Base-by-base conservation (phyloP, 768 basidiomycete genomes). In the Cyathus striatus region DNA sequence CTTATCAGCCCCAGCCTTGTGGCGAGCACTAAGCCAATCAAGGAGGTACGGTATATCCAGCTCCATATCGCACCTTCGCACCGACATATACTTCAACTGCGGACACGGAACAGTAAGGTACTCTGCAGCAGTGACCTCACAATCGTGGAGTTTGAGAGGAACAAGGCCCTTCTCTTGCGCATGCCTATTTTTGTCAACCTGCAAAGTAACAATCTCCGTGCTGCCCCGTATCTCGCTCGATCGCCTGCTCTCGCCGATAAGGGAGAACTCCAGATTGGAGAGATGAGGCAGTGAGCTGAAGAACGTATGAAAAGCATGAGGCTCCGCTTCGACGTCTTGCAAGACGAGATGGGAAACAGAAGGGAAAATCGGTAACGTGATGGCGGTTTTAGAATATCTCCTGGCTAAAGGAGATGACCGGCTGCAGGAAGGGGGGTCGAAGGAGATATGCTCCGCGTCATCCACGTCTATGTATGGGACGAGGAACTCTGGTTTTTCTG, bases 271-370 rank as follows among this genome's bases (percentile, higher is more conserved):
- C n/a, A n/a, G n/a, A n/a, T n/a, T n/a, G n/a, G n/a, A n/a, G n/a
- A n/a, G n/a, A n/a, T n/a, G n/a, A n/a, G n/a, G n/a, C n/a, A n/a
- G n/a, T n/a, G n/a, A n/a, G n/a, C n/a, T n/a, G 27, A n/a, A 66
- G 40, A 70, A 61, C 10, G 54, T 47, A 17, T 56, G 52, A 2
- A 72, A 49, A 1, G 63, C 55, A 6, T 42, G 43, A n/a, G 59
- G 47, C 33, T 61, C 61, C 5, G 69, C 60, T 33, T 67, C 63
- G 21, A 76, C 66, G 23, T 56, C 49, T 33, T 55, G 60, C 13
- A 75, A 57, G 16, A 61, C 56, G 4, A 75, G 57, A 18, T 58
- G 17, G 75, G 59, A 6, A 55, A 54, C 25, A 68, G 66, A 54
- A 69, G 68, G 7, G 59, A 52, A 14, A 59, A 56, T 1, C 59